Evolutionary conservation across 1,284 basidiomycete genomes (phyloP), one percentile per base, ranked within the genome.

Genomic region (Ganoderma meredithae): DNA sequence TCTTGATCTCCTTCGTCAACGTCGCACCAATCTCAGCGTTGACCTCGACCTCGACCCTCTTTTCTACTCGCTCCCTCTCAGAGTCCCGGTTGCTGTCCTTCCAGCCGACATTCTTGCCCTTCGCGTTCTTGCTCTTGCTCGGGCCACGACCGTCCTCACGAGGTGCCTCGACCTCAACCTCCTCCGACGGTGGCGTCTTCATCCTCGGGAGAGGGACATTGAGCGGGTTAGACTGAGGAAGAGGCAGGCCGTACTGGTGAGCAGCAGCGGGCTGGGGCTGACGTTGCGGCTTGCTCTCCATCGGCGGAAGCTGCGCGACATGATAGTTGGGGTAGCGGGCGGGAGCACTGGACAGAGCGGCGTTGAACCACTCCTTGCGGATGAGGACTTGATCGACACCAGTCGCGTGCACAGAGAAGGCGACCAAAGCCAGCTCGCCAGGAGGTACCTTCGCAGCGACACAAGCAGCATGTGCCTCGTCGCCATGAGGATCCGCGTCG

Each of bases 301-400:
- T 61, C 13, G 70, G 65, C 9, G 60, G 68, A 15, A 69, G 65
- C 41, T 65, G 66, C 22, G 72, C 53, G 15, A 74, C 56, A 69
- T 65, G 70, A 76, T 86, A 84, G n/a, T 82, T 67, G 8, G 93
- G 93, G 77, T 90, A 87, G 76, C 92, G 93, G 71, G 88, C 83
- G 25, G 81, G 78, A 9, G 89, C 83, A 25, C 81, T 79, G 8
- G 81, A 74, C 59, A 92, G 79, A 0, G 92, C 93, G 22, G 82
- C 77, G 70, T 93, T 91, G 74, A 87, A 93, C 90, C 91, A 94
- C 76, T 95, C 93, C 78, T 88, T 90, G 72, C 91, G 86, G 73
- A 95, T 91, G 53, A 94, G 84, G 33, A 95, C 87, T 76, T 95
- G 93, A 76, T 95, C 93, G 25, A 95, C 93, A 33, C 93, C 93